phyloP scores from a whole-genome alignment of 2,329 filamentous ascomycete species.

The Botrytis porri region DNA sequence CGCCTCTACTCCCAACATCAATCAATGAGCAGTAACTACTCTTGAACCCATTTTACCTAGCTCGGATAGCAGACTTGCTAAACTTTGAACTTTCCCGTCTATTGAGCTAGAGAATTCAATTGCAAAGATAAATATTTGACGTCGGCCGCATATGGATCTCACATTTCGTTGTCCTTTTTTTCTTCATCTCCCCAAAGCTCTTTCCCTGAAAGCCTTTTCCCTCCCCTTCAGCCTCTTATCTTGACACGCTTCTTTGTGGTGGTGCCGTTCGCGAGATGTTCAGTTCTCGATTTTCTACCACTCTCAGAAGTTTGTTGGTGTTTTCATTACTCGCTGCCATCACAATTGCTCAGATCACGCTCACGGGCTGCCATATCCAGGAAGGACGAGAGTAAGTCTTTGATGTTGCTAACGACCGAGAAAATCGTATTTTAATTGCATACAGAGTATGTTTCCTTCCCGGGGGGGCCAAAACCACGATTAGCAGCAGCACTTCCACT shows the following conservation, averaged over 20 bases:
- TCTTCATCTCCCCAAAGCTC: not conserved
- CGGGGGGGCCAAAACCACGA: not conserved
- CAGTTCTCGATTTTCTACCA: not conserved
- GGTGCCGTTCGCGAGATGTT: not conserved
- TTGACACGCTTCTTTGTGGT: not conserved
- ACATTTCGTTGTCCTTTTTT: not conserved
- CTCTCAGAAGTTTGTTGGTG: not conserved
- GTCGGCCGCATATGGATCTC: not conserved
- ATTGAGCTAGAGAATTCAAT: not conserved
- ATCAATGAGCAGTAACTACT: not conserved
- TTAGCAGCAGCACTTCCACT: not conserved
- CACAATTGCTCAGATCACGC: not conserved
- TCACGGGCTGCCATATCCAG: not conserved
- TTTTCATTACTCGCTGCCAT: not conserved
- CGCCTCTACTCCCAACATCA: not conserved
- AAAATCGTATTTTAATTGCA: not conserved
- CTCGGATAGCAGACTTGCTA: not conserved
- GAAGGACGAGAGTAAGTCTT: conserved; percentile 4
- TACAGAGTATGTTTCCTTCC: not conserved
- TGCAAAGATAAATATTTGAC: not conserved
- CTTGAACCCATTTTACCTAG: not conserved
- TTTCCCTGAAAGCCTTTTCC: not conserved
- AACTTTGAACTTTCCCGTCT: not conserved
- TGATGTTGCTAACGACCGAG: not conserved
- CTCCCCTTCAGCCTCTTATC: not conserved